Percentiles rank a stretch among this genome's conserved stretches.
These are phyloP conservation scores for Hebeloma cylindrosporum DNA, from an alignment of 768 basidiomycete genomes.

Conservation along the genomic window DNA sequence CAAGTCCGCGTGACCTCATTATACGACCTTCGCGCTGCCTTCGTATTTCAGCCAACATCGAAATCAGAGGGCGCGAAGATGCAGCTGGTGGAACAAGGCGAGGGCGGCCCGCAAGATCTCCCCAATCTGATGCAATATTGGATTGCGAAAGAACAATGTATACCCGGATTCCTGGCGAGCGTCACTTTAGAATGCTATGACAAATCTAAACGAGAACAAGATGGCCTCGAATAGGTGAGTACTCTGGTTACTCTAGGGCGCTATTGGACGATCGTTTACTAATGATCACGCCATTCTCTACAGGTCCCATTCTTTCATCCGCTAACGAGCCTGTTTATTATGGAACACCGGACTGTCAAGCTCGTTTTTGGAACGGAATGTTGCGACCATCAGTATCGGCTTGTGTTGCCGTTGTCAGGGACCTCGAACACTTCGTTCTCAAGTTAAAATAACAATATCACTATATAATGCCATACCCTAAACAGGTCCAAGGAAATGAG, in stretches of 20 bases:
- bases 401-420: too few relatives aligned
- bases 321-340: too few relatives aligned
- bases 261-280: not conserved
- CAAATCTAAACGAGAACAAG: slow-evolving; percentile 49
- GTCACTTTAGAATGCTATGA: slow-evolving; percentile 89
- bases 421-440: too few relatives aligned
- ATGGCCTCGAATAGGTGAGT: slow-evolving; percentile 6
- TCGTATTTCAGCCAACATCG: slow-evolving; percentile 72
- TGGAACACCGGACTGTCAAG: too few relatives aligned
- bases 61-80: slow-evolving; percentile 49
- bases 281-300: not conserved
- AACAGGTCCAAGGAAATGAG: too few relatives aligned
- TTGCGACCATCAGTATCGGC: too few relatives aligned
- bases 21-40: slow-evolving; percentile 84
- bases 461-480: too few relatives aligned
- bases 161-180: slow-evolving; percentile 87
- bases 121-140: slow-evolving; percentile 80
- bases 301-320: too few relatives aligned
- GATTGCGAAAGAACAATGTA: slow-evolving; percentile 83
- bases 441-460: too few relatives aligned
- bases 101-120: slow-evolving; percentile 72
- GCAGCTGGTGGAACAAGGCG: slow-evolving; percentile 74
- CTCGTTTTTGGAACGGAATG: too few relatives aligned
- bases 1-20: slow-evolving; percentile 88
- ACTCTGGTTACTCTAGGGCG: not conserved